Evolutionary conservation across 2,329 filamentous ascomycete species (phyloP), one percentile per base, ranked within the genome.

Genomic region (Massarina eburnea): DNA sequence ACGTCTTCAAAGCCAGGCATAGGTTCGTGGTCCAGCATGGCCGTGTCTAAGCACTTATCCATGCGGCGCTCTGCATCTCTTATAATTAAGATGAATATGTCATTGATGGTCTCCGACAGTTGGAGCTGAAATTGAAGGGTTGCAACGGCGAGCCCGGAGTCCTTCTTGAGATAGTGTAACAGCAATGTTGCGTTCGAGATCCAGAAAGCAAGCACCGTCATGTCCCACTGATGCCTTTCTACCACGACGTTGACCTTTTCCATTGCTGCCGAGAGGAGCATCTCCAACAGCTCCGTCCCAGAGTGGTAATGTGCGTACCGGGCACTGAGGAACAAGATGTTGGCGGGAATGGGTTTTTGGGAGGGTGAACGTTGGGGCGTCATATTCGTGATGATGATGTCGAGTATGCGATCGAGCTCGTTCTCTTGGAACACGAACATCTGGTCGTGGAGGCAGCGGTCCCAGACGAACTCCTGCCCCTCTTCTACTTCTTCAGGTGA

Each of bases 371-470:
- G 81, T 72, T 96, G 91, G 1, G 94, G 94, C 1, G 90, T 95
- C 94, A 99, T 97, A 62, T 94, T 92, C 51, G 92, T 97, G 65
- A 99, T 95, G 66, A 97, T 85, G 44, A 97, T 94, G 66, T 96
- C 88, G 56, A 99, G 80, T 61, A 99, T 96, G 47, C 86, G 85
- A 47, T 92, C 88, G 41, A 99, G 80, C 65, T 99, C 92, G 66
- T 83, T 86, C 58, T 97, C 92, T 69, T 99, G 94, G 68, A 99
- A 99, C 29, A 99, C 94, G 67, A 99, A 99, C 94, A 99, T 99
- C 69, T 99, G 94, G 67, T 99, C 94, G 66, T 96, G 90, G 39
- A 96, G 77, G 70, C 94, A 99, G 59, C 88, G 81, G 53, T 88
- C 88, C 94, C 94, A 99, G 49, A 96, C 87, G 62, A 99, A 99